Evolutionary conservation across 148 eudicot species (phyloP).

Genomic region (Hydrangea macrophylla): DNA sequence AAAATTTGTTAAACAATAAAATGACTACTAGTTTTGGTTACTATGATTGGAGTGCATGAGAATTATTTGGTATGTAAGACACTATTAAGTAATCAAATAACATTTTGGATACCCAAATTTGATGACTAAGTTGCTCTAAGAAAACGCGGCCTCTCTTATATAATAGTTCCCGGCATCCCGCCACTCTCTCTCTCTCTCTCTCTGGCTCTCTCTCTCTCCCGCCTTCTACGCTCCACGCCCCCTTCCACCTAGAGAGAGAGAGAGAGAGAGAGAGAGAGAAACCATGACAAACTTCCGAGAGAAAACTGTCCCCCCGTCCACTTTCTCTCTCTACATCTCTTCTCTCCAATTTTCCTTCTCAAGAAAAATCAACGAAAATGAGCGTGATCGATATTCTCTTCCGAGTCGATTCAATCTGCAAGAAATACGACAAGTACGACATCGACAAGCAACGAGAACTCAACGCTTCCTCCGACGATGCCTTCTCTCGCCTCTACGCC

Average conservation of each 20-base stretch:
- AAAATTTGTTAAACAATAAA: no score
- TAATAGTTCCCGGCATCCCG: no score
- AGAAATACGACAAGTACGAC: conserved; percentile 88
- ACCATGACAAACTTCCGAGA: neutral
- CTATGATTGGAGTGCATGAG: no score
- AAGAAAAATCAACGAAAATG: conserved; percentile 23
- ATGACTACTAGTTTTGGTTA: no score
- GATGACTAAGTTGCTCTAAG: no score
- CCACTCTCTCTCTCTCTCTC: no score
- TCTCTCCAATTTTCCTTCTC: neutral
- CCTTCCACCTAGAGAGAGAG: neutral
- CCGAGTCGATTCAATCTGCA: conserved; percentile 84
- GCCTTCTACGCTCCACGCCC: conserved; percentile 12
- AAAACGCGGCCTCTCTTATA: no score
- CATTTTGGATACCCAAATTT: no score
- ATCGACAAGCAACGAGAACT: conserved; percentile 62
- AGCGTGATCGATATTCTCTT: conserved; percentile 77
- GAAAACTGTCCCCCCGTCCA: neutral
- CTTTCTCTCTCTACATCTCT: neutral
- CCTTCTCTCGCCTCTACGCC: conserved; percentile 80
- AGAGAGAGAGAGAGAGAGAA: conserved; percentile 3
- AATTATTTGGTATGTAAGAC: no score
- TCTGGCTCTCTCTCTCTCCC: no score
- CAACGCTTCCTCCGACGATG: conserved; percentile 74
- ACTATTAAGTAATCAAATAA: no score